Conservation (phyloP, 2,329 filamentous ascomycete genomes). For the Ceratocystis cubensis region DNA sequence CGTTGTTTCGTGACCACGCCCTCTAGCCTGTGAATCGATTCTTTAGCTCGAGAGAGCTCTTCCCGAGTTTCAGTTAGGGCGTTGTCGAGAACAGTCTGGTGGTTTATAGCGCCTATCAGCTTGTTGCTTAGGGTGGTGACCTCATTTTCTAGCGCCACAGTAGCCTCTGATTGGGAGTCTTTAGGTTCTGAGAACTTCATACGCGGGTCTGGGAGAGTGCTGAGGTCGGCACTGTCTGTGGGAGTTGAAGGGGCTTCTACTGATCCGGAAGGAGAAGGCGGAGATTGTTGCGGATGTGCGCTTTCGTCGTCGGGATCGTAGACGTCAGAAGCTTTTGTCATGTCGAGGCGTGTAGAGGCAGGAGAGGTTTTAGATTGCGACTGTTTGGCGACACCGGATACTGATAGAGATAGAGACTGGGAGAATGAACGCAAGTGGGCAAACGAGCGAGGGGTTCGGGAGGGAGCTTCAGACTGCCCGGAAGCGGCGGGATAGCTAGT, state of each 20-base stretch:
- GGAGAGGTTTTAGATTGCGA: conserved; percentile 9
- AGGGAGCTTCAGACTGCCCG: conserved; percentile 16
- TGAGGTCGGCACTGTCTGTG: conserved; percentile 49
- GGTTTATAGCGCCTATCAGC: conserved; percentile 92
- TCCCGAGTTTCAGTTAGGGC: conserved; percentile 68
- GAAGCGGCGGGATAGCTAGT: conserved; percentile 30
- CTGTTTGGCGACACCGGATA: background rate
- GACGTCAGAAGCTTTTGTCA: conserved; percentile 17
- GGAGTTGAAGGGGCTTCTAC: conserved; percentile 25
- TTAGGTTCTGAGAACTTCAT: conserved; percentile 32
- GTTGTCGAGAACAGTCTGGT: conserved; percentile 86
- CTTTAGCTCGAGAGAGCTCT: conserved; percentile 62
- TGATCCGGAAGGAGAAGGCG: conserved; percentile 10
- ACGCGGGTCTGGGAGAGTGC: conserved; percentile 55
- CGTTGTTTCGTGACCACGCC: conserved; percentile 51
- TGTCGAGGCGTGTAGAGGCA: conserved; percentile 11
- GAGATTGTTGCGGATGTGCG: conserved; percentile 12
- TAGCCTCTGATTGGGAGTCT: background rate
- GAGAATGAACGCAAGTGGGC: conserved; percentile 18
- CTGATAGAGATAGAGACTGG: conserved; percentile 17
- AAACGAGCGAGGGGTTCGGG: conserved; percentile 17
- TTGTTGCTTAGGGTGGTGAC: conserved; percentile 88
- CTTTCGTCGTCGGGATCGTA: conserved; percentile 20
- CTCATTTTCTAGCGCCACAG: conserved; percentile 45
- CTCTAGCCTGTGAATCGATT: conserved; percentile 58